Evolutionary conservation across 495 filamentous ascomycete genomes (phyloP).

Genomic region (Penicillium tannophilum): DNA sequence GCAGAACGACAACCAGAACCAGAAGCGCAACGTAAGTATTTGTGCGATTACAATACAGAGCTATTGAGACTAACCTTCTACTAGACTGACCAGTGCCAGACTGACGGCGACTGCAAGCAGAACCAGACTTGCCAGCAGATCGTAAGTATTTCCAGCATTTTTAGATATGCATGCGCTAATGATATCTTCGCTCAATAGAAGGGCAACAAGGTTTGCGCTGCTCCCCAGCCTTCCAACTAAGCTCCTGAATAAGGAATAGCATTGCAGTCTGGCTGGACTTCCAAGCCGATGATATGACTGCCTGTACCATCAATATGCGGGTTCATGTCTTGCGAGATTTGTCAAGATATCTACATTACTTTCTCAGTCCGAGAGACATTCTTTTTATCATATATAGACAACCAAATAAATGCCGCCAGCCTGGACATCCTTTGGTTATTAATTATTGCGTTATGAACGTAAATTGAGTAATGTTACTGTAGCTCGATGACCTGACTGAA

Average conservation of each 20-base stretch:
- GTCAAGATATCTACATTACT: not conserved
- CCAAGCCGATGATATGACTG: too few relatives aligned
- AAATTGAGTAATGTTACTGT: too few relatives aligned
- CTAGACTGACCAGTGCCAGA: constrained; percentile 11
- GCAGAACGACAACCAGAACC: constrained; percentile 1
- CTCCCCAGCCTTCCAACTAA: constrained; percentile 13
- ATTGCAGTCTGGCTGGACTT: too few relatives aligned
- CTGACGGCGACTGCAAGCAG: constrained; percentile 12
- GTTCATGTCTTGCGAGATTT: not conserved
- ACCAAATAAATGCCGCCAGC: too few relatives aligned
- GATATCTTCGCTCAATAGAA: not conserved
- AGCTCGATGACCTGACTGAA: too few relatives aligned
- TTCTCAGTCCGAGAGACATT: not conserved
- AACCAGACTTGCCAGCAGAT: constrained; percentile 13
- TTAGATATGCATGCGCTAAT: not conserved
- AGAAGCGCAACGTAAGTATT: not conserved
- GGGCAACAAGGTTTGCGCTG: constrained; percentile 13
- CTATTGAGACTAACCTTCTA: not conserved
- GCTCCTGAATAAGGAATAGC: not conserved
- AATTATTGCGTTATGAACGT: too few relatives aligned
- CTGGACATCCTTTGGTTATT: too few relatives aligned
- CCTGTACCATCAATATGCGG: too few relatives aligned
- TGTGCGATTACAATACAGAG: not conserved
- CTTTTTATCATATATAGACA: not conserved
- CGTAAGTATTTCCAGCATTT: constrained; percentile 1